Evolutionary conservation across 176 grass and related monocot species (phyloP).

Genomic region (Stipa capillata): DNA sequence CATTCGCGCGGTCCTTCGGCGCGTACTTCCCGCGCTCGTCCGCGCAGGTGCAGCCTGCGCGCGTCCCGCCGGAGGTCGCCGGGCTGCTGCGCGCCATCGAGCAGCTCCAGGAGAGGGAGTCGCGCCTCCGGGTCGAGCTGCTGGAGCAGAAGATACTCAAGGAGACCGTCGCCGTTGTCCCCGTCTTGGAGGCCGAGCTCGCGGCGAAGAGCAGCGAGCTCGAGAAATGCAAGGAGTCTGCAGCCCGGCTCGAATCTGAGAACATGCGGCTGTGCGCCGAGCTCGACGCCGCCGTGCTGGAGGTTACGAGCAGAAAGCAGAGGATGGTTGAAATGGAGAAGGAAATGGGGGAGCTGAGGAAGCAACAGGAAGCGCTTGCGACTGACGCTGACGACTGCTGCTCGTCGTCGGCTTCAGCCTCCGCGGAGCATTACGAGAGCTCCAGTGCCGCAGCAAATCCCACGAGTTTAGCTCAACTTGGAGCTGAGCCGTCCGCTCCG

Average conservation of each 20-base stretch:
- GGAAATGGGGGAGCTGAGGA: constrained; percentile 57
- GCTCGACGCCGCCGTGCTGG: constrained; percentile 41
- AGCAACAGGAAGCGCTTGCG: not conserved
- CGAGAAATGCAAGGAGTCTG: constrained; percentile 35
- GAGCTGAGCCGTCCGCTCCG: constrained; percentile 4
- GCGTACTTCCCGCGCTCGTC: constrained; percentile 77
- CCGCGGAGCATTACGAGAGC: constrained; percentile 7
- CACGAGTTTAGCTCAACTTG: not conserved
- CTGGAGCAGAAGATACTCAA: constrained; percentile 91
- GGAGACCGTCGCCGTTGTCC: constrained; percentile 87
- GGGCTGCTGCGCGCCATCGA: constrained; percentile 80
- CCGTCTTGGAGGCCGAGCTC: constrained; percentile 81
- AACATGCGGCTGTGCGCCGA: constrained; percentile 59
- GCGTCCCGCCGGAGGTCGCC: constrained; percentile 58
- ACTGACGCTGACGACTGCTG: constrained; percentile 69
- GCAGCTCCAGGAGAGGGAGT: constrained; percentile 89
- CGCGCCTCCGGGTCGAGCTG: constrained; percentile 74
- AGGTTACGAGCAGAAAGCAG: constrained; percentile 47
- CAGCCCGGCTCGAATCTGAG: constrained; percentile 55
- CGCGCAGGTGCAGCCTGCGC: constrained; percentile 62
- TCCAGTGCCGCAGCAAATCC: constrained; percentile 8
- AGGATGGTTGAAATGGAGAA: constrained; percentile 59
- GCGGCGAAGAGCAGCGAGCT: constrained; percentile 52
- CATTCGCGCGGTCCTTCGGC: constrained; percentile 67
- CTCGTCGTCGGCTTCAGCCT: constrained; percentile 64